Evolutionary conservation across 2,329 filamentous ascomycete species (phyloP), one percentile per base, ranked within the genome.

Genomic region (Zasmidium angulare): DNA sequence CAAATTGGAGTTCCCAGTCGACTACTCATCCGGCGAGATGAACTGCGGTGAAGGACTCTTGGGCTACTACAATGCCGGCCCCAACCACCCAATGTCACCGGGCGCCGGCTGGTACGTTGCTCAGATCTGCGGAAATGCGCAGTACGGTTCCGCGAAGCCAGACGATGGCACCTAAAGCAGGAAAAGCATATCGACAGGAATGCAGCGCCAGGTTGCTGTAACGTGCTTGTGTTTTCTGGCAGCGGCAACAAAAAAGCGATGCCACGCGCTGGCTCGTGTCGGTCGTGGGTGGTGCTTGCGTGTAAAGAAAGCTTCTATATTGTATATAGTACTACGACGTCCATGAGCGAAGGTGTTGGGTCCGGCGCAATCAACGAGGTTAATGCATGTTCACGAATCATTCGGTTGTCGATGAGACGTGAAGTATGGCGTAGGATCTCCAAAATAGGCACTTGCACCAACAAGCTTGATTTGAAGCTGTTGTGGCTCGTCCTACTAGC

Each of bases 131-230:
- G 71, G 70, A 2, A 65, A 54, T 40, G 68, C 64, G 57, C 61
- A 66, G 21, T 70, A 63, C 46, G 65, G 60, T 2, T 62, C 56
- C 46, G 67, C 65, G 19, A 58, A 64, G 61, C 71, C 71, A 31
- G 71, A 73, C 64, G 71, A 73, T 65, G 69, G 71, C 11, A 67
- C 68, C 21, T 72, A 56, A 64, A 17, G 48, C 40, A 55, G 36
- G 22, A 29, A 47, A 14, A 4, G n/a, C 36, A 43, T 22, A 49
- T 29, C 12, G 2, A 22, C n/a, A 10, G n/a, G 36, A 43, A 43
- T 14, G n/a, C 36, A 43, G 36, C 36, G 9, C 36, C 36, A 43
- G 36, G 36, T 14, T 19, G 36, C 36, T 43, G 36, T 43, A 43
- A 43, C n/a, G 36, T 43, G 36, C n/a, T n/a, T n/a, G n/a, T 7